Evolutionary conservation across 495 filamentous ascomycete species (phyloP).

Genomic region (Chaetomidium leptoderma): DNA sequence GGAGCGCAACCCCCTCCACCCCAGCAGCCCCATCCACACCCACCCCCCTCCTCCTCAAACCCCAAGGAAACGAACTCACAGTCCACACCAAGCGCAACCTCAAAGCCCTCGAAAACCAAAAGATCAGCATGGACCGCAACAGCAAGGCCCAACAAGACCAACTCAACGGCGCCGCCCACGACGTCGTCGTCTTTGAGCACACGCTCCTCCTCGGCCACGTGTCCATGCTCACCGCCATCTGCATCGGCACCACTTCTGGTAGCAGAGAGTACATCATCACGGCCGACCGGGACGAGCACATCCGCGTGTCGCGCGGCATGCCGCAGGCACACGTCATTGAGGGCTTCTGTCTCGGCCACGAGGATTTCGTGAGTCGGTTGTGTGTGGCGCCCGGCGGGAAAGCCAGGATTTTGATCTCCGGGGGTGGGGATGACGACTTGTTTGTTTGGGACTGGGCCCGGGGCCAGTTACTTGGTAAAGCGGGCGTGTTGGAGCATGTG

Average conservation of each 20-base stretch:
- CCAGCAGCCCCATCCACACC: constrained; percentile 19
- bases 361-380: constrained; percentile 71
- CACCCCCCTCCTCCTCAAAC: constrained; percentile 30
- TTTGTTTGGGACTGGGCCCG: constrained; percentile 77
- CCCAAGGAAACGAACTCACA: constrained; percentile 64
- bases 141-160: constrained; percentile 33
- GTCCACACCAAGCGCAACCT: constrained; percentile 82
- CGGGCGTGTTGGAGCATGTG: constrained; percentile 46
- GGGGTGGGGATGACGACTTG: constrained; percentile 75
- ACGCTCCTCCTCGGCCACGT: constrained; percentile 84
- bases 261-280: constrained; percentile 70
- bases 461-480: constrained; percentile 49
- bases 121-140: constrained; percentile 45
- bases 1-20: constrained; percentile 23
- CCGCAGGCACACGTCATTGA: constrained; percentile 89
- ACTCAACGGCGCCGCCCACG: constrained; percentile 43
- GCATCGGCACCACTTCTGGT: constrained; percentile 39
- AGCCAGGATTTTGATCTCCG: constrained; percentile 65
- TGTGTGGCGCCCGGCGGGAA: constrained; percentile 54
- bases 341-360: constrained; percentile 80
- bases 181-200: constrained; percentile 73
- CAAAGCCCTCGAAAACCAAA: constrained; percentile 68
- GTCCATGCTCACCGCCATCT: constrained; percentile 79
- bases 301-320: constrained; percentile 77
- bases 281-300: constrained; percentile 93